Base-by-base conservation (phyloP, 805 yeast genomes). In the Wickerhamiella domercqiae region DNA sequence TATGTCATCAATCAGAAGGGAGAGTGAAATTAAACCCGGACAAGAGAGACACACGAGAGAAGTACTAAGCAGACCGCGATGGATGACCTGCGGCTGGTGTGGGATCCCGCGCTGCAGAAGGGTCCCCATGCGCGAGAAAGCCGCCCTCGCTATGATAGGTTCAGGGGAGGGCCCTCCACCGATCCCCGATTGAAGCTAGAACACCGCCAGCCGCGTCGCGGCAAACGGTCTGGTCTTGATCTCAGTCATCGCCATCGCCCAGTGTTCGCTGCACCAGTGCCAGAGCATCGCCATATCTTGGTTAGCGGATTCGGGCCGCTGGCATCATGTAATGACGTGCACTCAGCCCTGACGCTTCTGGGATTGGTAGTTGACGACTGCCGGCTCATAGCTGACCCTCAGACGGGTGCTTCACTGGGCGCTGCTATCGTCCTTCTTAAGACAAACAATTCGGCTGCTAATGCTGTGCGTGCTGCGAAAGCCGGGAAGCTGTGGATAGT, bases 391-490 rank as follows among this genome's bases (percentile, higher is more conserved):
- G 21, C 21, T 6, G 21, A 30, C 21, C 5, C 7, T 5, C 11
- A 18, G 14, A 30, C 33, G 16, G 33, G 33, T 6, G 33, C 33
- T 9, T 30, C 33, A 7, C n/a, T 30, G 7, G 33, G 33, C 14
- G 33, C 33, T 13, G 11, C 18, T n/a, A 5, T 7, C 7, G 30
- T 28, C 7, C 7, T 28, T 7, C 16, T 28, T 28, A 17, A 28
- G 15, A 6, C 30, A 5, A 17, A 28, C 7, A n/a, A 15, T 7
- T 15, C 11, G 7, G 30, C 30, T 7, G 16, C n/a, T 7, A 28
- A 15, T 7, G n/a, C 17, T 28, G n/a, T 28, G 30, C 15, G n/a
- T 7, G 5, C 16, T 7, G 30, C 30, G n/a, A 28, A 6, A 17
- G 15, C 7, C 15, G 17, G 16, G 11, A 15, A 7, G 6, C 30